phyloP scores from a whole-genome alignment of 495 filamentous ascomycete genomes.

The Xylaria nigripes region DNA sequence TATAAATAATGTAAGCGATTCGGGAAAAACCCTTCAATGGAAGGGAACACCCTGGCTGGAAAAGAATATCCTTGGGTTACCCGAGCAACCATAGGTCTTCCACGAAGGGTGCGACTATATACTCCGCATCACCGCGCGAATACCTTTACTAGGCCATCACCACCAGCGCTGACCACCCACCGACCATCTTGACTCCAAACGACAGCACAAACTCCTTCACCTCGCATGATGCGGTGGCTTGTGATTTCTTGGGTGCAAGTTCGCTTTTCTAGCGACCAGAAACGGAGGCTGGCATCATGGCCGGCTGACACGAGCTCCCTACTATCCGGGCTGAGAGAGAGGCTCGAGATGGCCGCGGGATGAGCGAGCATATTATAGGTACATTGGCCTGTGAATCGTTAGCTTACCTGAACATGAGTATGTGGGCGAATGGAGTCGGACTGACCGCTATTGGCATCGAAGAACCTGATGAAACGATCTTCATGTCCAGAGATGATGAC shows the following conservation, averaged over 20 bases:
- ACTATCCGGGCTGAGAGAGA: constrained; percentile 86
- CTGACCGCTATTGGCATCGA: constrained; percentile 96
- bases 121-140: constrained; percentile 48
- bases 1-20: not conserved
- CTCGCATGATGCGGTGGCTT: constrained; percentile 81
- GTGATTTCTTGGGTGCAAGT: constrained; percentile 91
- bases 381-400: constrained; percentile 71
- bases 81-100: not conserved
- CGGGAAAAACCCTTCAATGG: not conserved
- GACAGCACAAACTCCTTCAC: constrained; percentile 86
- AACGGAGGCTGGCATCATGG: constrained; percentile 87
- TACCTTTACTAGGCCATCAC: constrained; percentile 96
- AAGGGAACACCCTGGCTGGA: not conserved
- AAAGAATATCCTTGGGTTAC: not conserved
- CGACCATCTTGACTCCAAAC: constrained; percentile 91
- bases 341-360: constrained; percentile 79
- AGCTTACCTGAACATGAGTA: constrained; percentile 14
- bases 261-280: constrained; percentile 96
- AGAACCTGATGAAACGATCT: constrained; percentile 90
- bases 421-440: constrained; percentile 13
- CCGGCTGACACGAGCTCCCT: constrained; percentile 92
- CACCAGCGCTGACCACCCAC: constrained; percentile 89
- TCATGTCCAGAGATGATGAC: constrained; percentile 93
- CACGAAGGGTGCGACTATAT: not conserved
- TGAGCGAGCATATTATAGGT: constrained; percentile 98